phyloP scores from a whole-genome alignment of 257 asterid species.

The Buddleja alternifolia region DNA sequence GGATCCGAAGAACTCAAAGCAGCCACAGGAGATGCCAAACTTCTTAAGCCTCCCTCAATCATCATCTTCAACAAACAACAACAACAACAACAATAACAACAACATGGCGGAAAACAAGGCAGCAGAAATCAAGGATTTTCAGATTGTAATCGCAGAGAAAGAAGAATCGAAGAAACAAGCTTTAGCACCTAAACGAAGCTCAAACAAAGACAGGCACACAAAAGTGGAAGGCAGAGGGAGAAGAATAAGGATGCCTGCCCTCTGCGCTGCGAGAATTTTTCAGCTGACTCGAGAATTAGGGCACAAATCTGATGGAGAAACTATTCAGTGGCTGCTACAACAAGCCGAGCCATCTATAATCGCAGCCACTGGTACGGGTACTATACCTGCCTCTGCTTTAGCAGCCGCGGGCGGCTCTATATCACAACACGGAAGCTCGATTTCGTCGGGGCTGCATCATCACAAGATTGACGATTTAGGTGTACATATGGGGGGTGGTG shows the following conservation, averaged over 20 bases:
- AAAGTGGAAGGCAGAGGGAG: constrained; percentile 84
- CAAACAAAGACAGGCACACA: constrained; percentile 76
- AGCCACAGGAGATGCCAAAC: constrained; percentile 35
- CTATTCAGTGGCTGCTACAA: constrained; percentile 77
- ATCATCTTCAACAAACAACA: constrained; percentile 8
- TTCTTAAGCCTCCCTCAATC: constrained; percentile 25
- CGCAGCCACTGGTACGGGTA: constrained; percentile 79
- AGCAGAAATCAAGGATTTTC: constrained; percentile 43
- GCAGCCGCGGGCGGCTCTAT: constrained; percentile 53
- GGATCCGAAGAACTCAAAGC: constrained; percentile 66
- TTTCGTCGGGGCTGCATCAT: constrained; percentile 55
- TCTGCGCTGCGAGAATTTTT: constrained; percentile 77
- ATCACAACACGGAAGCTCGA: constrained; percentile 47
- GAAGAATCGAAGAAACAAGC: constrained; percentile 52
- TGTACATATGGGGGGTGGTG: constrained; percentile 29
- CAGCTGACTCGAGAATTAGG: constrained; percentile 80
- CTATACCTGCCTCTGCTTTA: constrained; percentile 72
- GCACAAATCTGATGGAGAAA: constrained; percentile 80
- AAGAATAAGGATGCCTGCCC: constrained; percentile 82
- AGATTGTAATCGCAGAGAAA: constrained; percentile 49
- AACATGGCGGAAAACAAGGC: constrained; percentile 36
- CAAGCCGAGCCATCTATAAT: constrained; percentile 76
- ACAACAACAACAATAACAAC: no score
- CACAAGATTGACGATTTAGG: constrained; percentile 55
- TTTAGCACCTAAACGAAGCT: constrained; percentile 62